Percentiles rank a stretch among this genome's conserved stretches.
These are phyloP conservation scores for Asterochloris erici DNA, from an alignment of 139 green algal genomes.

Conservation along the genomic window DNA sequence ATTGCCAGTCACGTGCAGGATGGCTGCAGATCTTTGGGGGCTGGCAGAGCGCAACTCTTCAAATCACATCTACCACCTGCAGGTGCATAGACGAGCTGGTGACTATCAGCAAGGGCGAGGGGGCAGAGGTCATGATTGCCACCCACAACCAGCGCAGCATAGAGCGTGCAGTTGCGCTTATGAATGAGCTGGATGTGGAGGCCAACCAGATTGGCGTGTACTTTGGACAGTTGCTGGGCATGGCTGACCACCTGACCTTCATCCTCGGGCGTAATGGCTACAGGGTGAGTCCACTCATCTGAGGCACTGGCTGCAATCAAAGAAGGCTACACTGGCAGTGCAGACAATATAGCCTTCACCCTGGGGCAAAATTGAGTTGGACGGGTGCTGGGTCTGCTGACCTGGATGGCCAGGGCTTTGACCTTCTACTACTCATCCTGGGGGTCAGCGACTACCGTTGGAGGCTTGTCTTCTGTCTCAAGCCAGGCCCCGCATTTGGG, in stretches of 20 bases:
- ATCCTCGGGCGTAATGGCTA: constrained; percentile 55
- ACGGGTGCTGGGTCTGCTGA: no score
- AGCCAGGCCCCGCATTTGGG: no score
- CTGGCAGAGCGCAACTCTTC: background rate
- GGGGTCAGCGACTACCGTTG: no score
- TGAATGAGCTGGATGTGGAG: constrained; percentile 55
- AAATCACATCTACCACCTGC: background rate
- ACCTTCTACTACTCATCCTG: background rate
- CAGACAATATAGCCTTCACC: constrained; percentile 9
- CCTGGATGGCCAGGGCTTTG: background rate
- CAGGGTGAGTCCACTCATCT: constrained; percentile 5
- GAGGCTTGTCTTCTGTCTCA: no score
- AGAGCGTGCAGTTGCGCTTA: constrained; percentile 54
- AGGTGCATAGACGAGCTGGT: constrained; percentile 42
- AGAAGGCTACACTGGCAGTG: background rate
- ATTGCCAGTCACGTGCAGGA: background rate
- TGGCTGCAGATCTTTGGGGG: background rate
- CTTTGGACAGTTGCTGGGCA: constrained; percentile 92
- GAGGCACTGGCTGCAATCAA: no score
- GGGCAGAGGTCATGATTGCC: constrained; percentile 67
- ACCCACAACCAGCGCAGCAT: constrained; percentile 73
- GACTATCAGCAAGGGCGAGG: constrained; percentile 23
- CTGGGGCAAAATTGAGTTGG: background rate
- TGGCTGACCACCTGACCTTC: constrained; percentile 84
- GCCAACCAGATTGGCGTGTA: constrained; percentile 52